Evolutionary conservation across 305 asterid genomes (phyloP), one percentile per base, ranked within the genome.

Genomic region (Fraxinus angustifolia): DNA sequence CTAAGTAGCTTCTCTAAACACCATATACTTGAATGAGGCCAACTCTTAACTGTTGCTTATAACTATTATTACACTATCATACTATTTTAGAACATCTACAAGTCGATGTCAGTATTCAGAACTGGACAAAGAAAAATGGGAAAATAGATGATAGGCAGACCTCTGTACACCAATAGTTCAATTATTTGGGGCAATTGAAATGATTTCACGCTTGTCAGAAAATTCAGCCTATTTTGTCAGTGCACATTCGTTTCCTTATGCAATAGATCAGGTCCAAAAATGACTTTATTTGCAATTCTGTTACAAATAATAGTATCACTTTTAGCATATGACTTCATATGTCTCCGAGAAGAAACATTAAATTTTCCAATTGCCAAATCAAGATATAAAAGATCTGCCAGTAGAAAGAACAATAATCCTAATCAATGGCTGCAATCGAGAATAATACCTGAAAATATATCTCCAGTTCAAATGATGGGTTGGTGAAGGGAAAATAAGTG

Each of bases 391-490:
- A 77, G n/a, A 53, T 67, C 23, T 68, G 19, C 40, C 73, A 3
- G 7, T 40, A 40, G 34, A 34, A 12, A 79, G 26, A 19, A 35
- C 77, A 68, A 58, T 48, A 33, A 53, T n/a, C 28, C 33, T 35
- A 3, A 42, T 38, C 78, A 82, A 77, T 83, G 77, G 65, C 71
- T 28, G 67, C 70, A 70, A 75, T 71, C 8, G 33, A 85, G 45
- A 79, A 42, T 68, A 6, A 30, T 84, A 28, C 30, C 30, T 28
- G 30, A 28, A 28, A 28, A 28, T 28, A 28, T 28, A 28, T 28
- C 89, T 96, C 99, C 90, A 96, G 88, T 87, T 96, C 99, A 88
- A 91, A 96, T 58, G 98, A 96, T 38, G 99, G 99, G 86, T 89
- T 83, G 23, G 99, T 93, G 87, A 96, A 96, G 60, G 99, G 99